These are phyloP conservation scores for Talaromyces ruber DNA, from an alignment of 495 filamentous ascomycete genomes.

Conservation along the genomic window DNA sequence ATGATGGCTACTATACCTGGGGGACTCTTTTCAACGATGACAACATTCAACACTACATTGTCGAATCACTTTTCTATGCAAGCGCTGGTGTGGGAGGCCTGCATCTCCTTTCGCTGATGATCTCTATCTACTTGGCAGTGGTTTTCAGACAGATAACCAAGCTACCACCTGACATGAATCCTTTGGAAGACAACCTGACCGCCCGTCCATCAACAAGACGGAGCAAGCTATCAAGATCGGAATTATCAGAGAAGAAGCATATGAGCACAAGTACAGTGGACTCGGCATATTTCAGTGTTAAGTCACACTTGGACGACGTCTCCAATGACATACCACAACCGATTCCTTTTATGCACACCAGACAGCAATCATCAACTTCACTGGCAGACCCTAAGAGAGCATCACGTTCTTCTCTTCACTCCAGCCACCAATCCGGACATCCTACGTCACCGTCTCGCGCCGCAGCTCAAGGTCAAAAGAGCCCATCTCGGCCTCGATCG, in stretches of 20 bases:
- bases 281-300: constrained; percentile 35
- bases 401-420: constrained; percentile 14
- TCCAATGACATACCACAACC: constrained; percentile 48
- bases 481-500: constrained; percentile 14
- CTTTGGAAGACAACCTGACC: constrained; percentile 77
- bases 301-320: constrained; percentile 46
- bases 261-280: constrained; percentile 44
- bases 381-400: constrained; percentile 18
- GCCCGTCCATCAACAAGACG: constrained; percentile 56
- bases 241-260: constrained; percentile 48
- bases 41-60: constrained; percentile 41
- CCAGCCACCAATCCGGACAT: constrained; percentile 16
- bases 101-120: constrained; percentile 58
- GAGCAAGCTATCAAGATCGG: constrained; percentile 43
- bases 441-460: constrained; percentile 17
- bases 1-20: constrained; percentile 47
- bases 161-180: constrained; percentile 88
- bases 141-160: constrained; percentile 72
- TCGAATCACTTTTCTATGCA: constrained; percentile 54
- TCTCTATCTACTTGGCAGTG: constrained; percentile 62
- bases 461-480: constrained; percentile 18
- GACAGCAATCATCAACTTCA: constrained; percentile 47
- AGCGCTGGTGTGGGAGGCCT: constrained; percentile 53
- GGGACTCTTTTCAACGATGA: constrained; percentile 46
- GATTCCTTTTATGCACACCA: constrained; percentile 70